Evolutionary conservation across 257 asterid genomes (phyloP).

Genomic region (Orobanche coerulescens): DNA sequence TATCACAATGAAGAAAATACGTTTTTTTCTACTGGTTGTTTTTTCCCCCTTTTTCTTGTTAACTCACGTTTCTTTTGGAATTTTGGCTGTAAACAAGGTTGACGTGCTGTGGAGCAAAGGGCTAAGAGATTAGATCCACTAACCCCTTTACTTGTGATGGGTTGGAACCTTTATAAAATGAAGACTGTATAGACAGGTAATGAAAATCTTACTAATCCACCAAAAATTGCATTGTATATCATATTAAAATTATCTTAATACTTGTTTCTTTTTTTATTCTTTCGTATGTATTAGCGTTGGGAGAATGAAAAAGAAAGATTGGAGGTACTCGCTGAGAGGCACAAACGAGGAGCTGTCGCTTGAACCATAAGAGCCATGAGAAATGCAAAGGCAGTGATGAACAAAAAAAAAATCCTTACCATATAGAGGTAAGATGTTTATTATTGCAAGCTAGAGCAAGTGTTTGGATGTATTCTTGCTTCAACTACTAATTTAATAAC

Average conservation of each 20-base stretch:
- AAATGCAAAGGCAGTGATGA: slow-evolving; percentile 26
- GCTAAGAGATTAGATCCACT: slow-evolving; percentile 45
- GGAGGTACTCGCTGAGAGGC: slow-evolving; percentile 62
- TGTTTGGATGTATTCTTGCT: not conserved
- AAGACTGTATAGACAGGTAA: slow-evolving; percentile 70
- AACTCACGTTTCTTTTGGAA: not conserved
- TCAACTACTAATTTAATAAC: not conserved
- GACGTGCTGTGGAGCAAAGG: slow-evolving; percentile 74
- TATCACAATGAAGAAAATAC: not conserved
- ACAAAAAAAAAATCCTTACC: slow-evolving; percentile 23
- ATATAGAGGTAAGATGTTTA: slow-evolving; percentile 26
- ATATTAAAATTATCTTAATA: not conserved
- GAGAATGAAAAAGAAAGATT: slow-evolving; percentile 49
- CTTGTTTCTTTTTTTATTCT: not conserved
- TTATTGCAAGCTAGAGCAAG: not conserved
- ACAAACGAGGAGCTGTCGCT: slow-evolving; percentile 68
- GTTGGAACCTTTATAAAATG: slow-evolving; percentile 62
- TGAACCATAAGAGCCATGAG: slow-evolving; percentile 46
- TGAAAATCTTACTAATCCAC: not conserved
- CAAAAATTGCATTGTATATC: not conserved
- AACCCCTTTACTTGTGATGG: slow-evolving; percentile 66
- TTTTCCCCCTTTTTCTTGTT: slow-evolving; percentile 6
- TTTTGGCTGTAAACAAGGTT: slow-evolving; percentile 35
- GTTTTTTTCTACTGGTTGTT: not conserved
- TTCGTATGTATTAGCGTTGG: slow-evolving; percentile 44